Percentiles rank a stretch among this genome's conserved stretches.
Evolutionary conservation across 2,329 filamentous ascomycete genomes (phyloP).

Genomic region (Lachnellula willkommii): DNA sequence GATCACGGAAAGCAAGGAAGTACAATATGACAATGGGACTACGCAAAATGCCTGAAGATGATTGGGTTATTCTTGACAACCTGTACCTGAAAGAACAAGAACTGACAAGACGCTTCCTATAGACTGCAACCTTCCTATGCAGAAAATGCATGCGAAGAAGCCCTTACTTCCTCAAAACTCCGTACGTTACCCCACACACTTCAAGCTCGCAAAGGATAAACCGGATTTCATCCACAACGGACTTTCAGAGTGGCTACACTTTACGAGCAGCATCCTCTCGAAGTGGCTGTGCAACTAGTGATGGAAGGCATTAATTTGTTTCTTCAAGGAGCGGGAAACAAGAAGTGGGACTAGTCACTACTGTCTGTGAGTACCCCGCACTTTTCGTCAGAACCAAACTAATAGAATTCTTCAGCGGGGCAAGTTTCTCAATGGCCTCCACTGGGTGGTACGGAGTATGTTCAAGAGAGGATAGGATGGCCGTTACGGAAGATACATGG

Average conservation of each 20-base stretch:
- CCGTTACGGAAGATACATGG: slow-evolving; percentile 41
- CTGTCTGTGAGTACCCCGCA: slow-evolving; percentile 15
- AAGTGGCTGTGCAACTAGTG: slow-evolving; percentile 42
- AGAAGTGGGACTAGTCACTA: slow-evolving; percentile 6
- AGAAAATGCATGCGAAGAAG: slow-evolving; percentile 40
- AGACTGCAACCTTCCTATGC: slow-evolving; percentile 37
- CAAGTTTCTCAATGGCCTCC: slow-evolving; percentile 46
- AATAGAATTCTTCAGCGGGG: slow-evolving; percentile 32
- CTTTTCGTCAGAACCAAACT: not conserved
- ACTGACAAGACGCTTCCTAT: slow-evolving; percentile 37
- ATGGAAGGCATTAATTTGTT: slow-evolving; percentile 47
- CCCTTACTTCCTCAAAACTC: slow-evolving; percentile 38
- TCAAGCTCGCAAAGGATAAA: slow-evolving; percentile 27
- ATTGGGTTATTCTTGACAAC: slow-evolving; percentile 35
- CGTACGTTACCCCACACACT: slow-evolving; percentile 37
- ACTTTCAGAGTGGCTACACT: slow-evolving; percentile 34
- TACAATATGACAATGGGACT: slow-evolving; percentile 28
- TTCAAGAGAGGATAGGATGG: slow-evolving; percentile 43
- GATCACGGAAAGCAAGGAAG: slow-evolving; percentile 22
- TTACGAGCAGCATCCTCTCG: slow-evolving; percentile 37
- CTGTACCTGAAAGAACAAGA: slow-evolving; percentile 39
- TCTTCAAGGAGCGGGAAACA: slow-evolving; percentile 37
- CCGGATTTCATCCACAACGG: slow-evolving; percentile 36
- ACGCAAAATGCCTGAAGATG: slow-evolving; percentile 23
- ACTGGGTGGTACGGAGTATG: slow-evolving; percentile 40